Evolutionary conservation across 2,329 filamentous ascomycete species (phyloP), one percentile per base, ranked within the genome.

Genomic region (Xylaria polymorpha): DNA sequence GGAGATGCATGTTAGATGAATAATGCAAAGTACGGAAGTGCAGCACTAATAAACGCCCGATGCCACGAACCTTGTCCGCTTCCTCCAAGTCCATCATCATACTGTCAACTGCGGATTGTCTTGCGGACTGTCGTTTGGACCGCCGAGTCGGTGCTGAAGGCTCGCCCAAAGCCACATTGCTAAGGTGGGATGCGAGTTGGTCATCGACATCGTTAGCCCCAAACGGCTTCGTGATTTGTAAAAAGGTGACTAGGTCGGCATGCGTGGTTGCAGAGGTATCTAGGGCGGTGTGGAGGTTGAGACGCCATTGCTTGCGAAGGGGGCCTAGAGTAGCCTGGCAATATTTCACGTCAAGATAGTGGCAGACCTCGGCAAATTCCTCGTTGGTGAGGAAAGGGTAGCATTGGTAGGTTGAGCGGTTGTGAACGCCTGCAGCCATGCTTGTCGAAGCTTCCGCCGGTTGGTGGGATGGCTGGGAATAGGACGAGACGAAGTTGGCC

Each of bases 331-430:
- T 88, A 63, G 86, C 88, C 76, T 83, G 86, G 66, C 86, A 83
- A 78, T 91, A 91, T 70, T 79, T 83, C 44, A 85, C 82, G 71
- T 91, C 88, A 25, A 91, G 83, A 64, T 86, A 82, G 73, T 90
- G 87, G 78, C 91, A 93, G 64, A 85, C 87, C 75, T 88, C 85
- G 62, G 86, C 80, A 72, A 93, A 93, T 76, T 93, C 90, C 48
- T 88, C 84, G 12, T 80, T 75, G 12, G 81, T 86, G 35, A 93
- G 84, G 67, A 86, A 87, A 7, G 91, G 91, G 76, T 90, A 93
- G 60, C 84, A 81, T 67, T 79, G 74, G 74, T 88, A 85, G 14
- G 81, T 82, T 15, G 79, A 77, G 20, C 78, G 74, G 61, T 77
- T 71, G 57, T 64, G 25, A 29, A 25, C 6, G 9, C 35, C 48